Evolutionary conservation across 73 alveolate genomes (phyloP).

Genomic region (Uronychia setigera): DNA sequence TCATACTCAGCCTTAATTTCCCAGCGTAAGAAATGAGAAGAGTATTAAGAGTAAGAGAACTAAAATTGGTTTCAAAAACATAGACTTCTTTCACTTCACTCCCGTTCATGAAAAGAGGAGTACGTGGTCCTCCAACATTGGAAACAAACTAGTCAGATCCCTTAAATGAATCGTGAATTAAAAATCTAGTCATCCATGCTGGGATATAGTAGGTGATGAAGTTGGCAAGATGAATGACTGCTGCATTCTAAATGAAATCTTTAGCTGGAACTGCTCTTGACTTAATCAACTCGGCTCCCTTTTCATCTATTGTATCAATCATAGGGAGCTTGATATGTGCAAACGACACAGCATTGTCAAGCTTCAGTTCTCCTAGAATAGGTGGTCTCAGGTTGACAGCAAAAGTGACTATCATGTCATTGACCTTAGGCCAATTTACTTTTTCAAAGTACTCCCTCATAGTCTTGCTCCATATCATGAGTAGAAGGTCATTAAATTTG

Average conservation of each 20-base stretch:
- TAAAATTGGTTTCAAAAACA: not conserved
- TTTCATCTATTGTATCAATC: not conserved
- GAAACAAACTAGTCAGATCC: not conserved
- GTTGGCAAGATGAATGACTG: not conserved
- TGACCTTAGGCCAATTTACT: not conserved
- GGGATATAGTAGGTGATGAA: not conserved
- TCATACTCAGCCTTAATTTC: not conserved
- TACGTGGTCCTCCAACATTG: conserved; percentile 3
- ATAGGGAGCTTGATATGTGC: not conserved
- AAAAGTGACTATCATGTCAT: not conserved
- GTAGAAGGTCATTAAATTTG: not conserved
- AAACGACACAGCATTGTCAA: not conserved
- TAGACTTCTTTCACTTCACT: not conserved
- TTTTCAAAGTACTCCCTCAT: not conserved
- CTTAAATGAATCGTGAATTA: not conserved
- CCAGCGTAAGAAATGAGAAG: not conserved
- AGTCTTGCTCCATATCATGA: not conserved
- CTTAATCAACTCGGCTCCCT: not conserved
- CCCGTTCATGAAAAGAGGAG: not conserved
- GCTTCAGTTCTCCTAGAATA: not conserved
- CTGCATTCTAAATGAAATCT: not conserved
- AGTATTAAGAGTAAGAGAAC: not conserved
- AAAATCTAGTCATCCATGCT: not conserved
- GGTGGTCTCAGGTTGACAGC: conserved; percentile 2
- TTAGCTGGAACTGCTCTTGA: not conserved